A percentile compares a stretch with the other conserved stretches of the same genome.
phyloP scores from a whole-genome alignment of 768 basidiomycete genomes.

The Pulveroboletus ravenelii region DNA sequence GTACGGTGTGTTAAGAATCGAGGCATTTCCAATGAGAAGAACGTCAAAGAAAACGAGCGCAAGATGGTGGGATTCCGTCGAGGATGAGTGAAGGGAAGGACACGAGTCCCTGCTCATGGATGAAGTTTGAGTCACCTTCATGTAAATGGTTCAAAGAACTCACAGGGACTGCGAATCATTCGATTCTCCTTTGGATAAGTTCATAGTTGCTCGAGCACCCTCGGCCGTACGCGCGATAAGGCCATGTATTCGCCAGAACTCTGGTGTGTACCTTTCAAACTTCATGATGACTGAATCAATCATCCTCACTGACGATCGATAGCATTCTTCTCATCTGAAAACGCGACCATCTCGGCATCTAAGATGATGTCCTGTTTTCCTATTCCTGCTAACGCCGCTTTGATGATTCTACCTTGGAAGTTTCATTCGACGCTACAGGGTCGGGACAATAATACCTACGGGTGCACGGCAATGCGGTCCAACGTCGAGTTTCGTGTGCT shows the following conservation, averaged over 20 bases:
- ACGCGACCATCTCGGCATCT: slow-evolving; percentile 92
- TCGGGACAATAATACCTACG: slow-evolving; percentile 21
- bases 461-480: slow-evolving; percentile 67
- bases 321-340: slow-evolving; percentile 45
- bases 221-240: slow-evolving; percentile 55
- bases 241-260: slow-evolving; percentile 70
- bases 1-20: slow-evolving; percentile 55
- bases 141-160: slow-evolving; percentile 6
- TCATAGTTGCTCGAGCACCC: slow-evolving; percentile 42
- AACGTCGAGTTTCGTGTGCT: slow-evolving; percentile 77
- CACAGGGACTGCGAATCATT: slow-evolving; percentile 22
- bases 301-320: slow-evolving; percentile 61
- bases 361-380: slow-evolving; percentile 45
- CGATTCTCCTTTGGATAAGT: slow-evolving; percentile 12
- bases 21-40: slow-evolving; percentile 59
- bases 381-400: slow-evolving; percentile 46
- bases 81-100: slow-evolving; percentile 39
- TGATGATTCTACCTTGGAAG: slow-evolving; percentile 45
- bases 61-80: slow-evolving; percentile 48
- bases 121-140: neutral
- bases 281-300: neutral
- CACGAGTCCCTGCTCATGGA: slow-evolving; percentile 31
- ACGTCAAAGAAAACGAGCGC: slow-evolving; percentile 88
- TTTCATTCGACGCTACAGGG: neutral
- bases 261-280: slow-evolving; percentile 33